Conservation (phyloP, 2,329 filamentous ascomycete species). For the Scytalidium sp. region DNA sequence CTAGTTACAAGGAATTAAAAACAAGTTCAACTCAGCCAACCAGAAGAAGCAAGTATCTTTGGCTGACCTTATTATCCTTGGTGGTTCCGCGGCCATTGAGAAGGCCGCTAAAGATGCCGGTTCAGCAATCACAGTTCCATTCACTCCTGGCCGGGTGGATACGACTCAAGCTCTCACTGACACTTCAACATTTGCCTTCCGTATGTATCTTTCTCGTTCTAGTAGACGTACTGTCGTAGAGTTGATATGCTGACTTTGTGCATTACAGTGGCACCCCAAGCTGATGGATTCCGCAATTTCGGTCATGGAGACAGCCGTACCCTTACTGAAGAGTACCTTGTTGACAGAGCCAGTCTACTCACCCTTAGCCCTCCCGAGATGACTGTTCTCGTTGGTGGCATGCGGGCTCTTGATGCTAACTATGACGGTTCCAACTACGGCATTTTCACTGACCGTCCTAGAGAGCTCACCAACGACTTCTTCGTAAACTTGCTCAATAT, state of each 20-base stretch:
- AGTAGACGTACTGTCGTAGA: neutral
- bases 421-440: constrained; percentile 52
- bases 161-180: constrained; percentile 56
- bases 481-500: constrained; percentile 59
- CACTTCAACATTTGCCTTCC: constrained; percentile 46
- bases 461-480: constrained; percentile 58
- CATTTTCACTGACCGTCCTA: constrained; percentile 52
- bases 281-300: constrained; percentile 60
- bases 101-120: constrained; percentile 38
- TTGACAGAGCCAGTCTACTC: constrained; percentile 55
- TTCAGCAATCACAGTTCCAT: constrained; percentile 42
- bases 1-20: constrained; percentile 32
- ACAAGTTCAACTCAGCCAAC: constrained; percentile 51
- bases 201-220: neutral
- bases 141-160: constrained; percentile 55
- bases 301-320: constrained; percentile 48
- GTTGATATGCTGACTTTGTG: neutral
- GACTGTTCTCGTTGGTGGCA: constrained; percentile 53
- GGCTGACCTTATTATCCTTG: constrained; percentile 58
- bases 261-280: constrained; percentile 42
- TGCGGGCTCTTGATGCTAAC: constrained; percentile 54
- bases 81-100: constrained; percentile 52
- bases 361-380: constrained; percentile 53
- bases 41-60: constrained; percentile 54
- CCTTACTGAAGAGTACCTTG: constrained; percentile 50